phyloP scores from a whole-genome alignment of 1,284 basidiomycete genomes.

The Rhodotorula sp. region DNA sequence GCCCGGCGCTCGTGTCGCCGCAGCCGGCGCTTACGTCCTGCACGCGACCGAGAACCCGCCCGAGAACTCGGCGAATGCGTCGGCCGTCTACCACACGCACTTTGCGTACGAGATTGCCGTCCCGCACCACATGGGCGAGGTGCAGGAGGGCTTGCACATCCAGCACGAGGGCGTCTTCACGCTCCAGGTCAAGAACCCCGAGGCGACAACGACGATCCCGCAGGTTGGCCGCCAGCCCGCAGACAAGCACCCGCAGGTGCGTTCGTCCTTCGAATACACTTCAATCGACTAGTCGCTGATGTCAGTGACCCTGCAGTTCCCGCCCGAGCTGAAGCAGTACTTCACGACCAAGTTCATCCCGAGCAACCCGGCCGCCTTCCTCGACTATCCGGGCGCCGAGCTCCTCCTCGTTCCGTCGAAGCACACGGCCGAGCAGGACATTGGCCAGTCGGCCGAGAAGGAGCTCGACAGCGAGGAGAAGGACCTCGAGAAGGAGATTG shows the following conservation, averaged over 20 bases:
- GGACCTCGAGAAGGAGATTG: constrained; percentile 57
- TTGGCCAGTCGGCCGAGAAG: constrained; percentile 60
- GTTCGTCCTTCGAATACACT: not conserved
- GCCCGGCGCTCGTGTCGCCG: constrained; percentile 61
- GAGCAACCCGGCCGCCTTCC: constrained; percentile 59
- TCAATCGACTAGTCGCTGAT: not conserved
- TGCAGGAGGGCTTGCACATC: constrained; percentile 31
- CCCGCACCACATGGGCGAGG: constrained; percentile 51
- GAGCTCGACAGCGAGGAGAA: constrained; percentile 55
- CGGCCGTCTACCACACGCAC: constrained; percentile 54
- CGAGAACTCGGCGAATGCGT: constrained; percentile 46
- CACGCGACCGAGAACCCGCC: constrained; percentile 53
- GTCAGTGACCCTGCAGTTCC: constrained; percentile 20
- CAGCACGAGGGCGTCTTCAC: constrained; percentile 20
- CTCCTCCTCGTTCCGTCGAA: constrained; percentile 61
- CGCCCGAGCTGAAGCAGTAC: constrained; percentile 33
- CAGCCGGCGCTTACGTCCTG: constrained; percentile 65
- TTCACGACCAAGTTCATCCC: constrained; percentile 57
- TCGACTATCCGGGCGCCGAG: constrained; percentile 63
- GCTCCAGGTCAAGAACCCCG: constrained; percentile 59
- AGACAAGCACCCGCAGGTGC: constrained; percentile 28
- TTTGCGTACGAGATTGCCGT: constrained; percentile 64
- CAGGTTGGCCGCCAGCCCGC: constrained; percentile 23
- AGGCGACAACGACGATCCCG: constrained; percentile 53
- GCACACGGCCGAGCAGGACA: constrained; percentile 57